Evolutionary conservation across 2,329 filamentous ascomycete species (phyloP).

Genomic region (Alternaria metachromatica): DNA sequence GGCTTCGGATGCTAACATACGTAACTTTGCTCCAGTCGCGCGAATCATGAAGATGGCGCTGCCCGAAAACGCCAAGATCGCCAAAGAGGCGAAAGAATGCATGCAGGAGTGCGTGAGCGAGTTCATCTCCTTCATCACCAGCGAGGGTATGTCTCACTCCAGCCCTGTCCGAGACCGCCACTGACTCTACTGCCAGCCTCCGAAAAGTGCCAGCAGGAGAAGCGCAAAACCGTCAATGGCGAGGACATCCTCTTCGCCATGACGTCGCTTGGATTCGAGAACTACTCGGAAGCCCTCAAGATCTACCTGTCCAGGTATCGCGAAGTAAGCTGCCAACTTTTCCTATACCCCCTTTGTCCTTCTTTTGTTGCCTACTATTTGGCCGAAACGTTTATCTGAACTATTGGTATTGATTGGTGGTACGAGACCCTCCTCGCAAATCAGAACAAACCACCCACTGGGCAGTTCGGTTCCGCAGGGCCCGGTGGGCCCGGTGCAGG

Average conservation of each 20-base stretch:
- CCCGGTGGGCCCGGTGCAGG: constrained; percentile 43
- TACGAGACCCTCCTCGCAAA: constrained; percentile 80
- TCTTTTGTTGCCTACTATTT: constrained; percentile 48
- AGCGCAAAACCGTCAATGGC: constrained; percentile 98
- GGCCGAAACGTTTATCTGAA: constrained; percentile 56
- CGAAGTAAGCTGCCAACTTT: constrained; percentile 73
- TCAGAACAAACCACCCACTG: constrained; percentile 63
- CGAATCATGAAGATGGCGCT: constrained; percentile 99
- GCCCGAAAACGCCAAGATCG: constrained; percentile 98
- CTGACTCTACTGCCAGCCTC: constrained; percentile 68
- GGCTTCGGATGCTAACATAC: constrained; percentile 85
- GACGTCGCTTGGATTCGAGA: constrained; percentile 98
- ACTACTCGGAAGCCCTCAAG: constrained; percentile 96
- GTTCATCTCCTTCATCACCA: constrained; percentile 99
- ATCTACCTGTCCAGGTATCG: constrained; percentile 98
- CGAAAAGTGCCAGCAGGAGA: constrained; percentile 99
- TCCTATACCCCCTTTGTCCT: constrained; percentile 28
- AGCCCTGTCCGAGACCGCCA: not conserved
- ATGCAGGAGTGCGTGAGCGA: constrained; percentile 99
- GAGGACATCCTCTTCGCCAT: constrained; percentile 99
- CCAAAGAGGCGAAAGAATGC: constrained; percentile 98
- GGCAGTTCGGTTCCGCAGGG: constrained; percentile 45
- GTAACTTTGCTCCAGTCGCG: constrained; percentile 93
- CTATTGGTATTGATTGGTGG: constrained; percentile 59
- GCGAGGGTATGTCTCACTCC: constrained; percentile 75